Evolutionary conservation across 108 stramenopile species (phyloP), one percentile per base, ranked within the genome.

Genomic region (Pseudonitzschia multiseries): DNA sequence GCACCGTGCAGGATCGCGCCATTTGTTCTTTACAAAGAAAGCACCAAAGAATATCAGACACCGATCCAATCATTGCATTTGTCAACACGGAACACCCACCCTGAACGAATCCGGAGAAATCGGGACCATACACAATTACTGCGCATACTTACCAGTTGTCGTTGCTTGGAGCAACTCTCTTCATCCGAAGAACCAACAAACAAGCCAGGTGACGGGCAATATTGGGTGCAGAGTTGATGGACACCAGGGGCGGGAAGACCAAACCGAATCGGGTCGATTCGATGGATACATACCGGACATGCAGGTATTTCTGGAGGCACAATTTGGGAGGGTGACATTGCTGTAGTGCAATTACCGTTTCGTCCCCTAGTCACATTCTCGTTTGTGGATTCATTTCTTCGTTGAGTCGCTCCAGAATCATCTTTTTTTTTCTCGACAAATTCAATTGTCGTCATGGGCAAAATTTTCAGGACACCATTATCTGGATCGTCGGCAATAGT

Each of bases 221-320:
- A 84, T 33, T 78, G 80, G 27, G 87, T 88, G 74, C 94, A 95
- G 43, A 81, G 72, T 24, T 91, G 85, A 5, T 84, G 69, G 22
- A 79, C 79, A 9, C 65, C 68, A 12, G 90, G 82, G 29, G 74
- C 65, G 6, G 87, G 90, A 26, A 90, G 57, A 36, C 91, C 91
- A 27, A 95, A 63, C 48, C 81, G 73, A 26, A 65, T 54, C 20
- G 91, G 90, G 44, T 90, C 85, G 18, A 95, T 93, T 0, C 89
- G 82, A 79, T 91, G 84, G 1, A 92, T 67, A 57, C 94, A 95
- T 18, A 95, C 91, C 1, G 94, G 87, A 65, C 94, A 95, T 28
- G 84, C 73, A 5, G 94, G 91, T 42, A 90, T 81, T 56, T 36
- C 26, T 27, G 46, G 65, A 65, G 21, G 68, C 17, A 27, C 12